Conservation (phyloP, 768 basidiomycete species). For the Favolaschia claudopus region DNA sequence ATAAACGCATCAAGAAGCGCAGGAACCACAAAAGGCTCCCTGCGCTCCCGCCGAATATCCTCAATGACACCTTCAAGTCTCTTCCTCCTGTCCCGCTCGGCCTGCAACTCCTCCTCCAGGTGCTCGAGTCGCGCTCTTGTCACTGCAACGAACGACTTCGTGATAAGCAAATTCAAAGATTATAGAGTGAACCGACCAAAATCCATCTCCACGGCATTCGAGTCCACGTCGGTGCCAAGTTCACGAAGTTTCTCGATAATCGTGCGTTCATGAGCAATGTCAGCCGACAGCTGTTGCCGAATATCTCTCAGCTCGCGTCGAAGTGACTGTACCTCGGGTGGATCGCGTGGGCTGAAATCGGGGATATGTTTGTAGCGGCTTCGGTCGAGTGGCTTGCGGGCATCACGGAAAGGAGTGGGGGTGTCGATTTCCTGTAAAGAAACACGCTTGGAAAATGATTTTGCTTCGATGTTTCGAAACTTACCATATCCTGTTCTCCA, state of each 20-base stretch:
- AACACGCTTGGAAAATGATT: no score
- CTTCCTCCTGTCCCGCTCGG: conserved; percentile 20
- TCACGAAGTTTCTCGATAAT: conserved; percentile 31
- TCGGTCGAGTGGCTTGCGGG: not conserved
- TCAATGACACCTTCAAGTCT: conserved; percentile 37
- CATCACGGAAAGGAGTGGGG: not conserved
- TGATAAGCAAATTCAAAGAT: not conserved
- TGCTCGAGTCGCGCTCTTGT: conserved; percentile 16
- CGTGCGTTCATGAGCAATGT: conserved; percentile 32
- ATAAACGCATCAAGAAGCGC: conserved; percentile 46
- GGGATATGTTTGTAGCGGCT: not conserved
- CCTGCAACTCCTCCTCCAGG: conserved; percentile 14
- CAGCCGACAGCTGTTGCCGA: conserved; percentile 30
- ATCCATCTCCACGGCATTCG: not conserved
- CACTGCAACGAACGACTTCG: not conserved
- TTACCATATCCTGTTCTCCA: not conserved
- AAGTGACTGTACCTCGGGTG: conserved; percentile 13
- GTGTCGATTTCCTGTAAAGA: conserved; percentile 5
- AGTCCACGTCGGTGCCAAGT: not conserved
- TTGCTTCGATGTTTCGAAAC: no score
- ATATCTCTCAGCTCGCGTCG: conserved; percentile 38
- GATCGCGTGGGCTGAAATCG: not conserved
- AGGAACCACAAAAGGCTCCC: conserved; percentile 45
- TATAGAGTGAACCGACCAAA: conserved; percentile 3
- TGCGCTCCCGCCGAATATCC: conserved; percentile 44